Evolutionary conservation across 2,329 filamentous ascomycete species (phyloP).

Genomic region (Metarhizium anisopliae): DNA sequence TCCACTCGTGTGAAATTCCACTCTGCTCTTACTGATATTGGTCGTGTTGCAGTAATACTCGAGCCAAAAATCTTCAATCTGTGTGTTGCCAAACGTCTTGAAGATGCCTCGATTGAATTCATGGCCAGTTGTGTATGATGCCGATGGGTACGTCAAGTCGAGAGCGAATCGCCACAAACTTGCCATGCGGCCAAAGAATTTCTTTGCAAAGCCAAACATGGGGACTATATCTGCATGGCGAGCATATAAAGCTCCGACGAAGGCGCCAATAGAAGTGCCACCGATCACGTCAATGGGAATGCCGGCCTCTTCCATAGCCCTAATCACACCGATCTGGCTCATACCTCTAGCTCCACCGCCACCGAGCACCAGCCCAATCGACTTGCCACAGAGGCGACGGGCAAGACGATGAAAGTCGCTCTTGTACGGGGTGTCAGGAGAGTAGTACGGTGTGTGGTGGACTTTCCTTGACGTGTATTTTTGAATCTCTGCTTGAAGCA

Average conservation of each 20-base stretch:
- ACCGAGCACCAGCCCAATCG: slow-evolving; percentile 86
- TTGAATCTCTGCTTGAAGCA: slow-evolving; percentile 91
- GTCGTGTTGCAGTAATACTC: slow-evolving; percentile 99
- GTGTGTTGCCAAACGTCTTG: slow-evolving; percentile 93
- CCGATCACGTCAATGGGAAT: slow-evolving; percentile 94
- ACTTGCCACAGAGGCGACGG: slow-evolving; percentile 83
- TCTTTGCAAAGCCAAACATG: slow-evolving; percentile 94
- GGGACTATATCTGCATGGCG: slow-evolving; percentile 94
- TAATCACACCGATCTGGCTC: slow-evolving; percentile 86
- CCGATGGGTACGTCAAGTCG: slow-evolving; percentile 91
- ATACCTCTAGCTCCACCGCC: slow-evolving; percentile 90
- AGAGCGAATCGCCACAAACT: slow-evolving; percentile 98
- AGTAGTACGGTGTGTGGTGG: slow-evolving; percentile 82
- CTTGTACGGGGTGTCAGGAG: slow-evolving; percentile 86
- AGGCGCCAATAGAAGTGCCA: slow-evolving; percentile 91
- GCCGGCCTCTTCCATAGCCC: slow-evolving; percentile 89
- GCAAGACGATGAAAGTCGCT: slow-evolving; percentile 94
- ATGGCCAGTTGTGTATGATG: slow-evolving; percentile 94
- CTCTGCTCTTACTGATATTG: slow-evolving; percentile 89
- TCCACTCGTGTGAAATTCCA: slow-evolving; percentile 88
- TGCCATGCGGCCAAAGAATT: slow-evolving; percentile 96
- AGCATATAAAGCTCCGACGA: slow-evolving; percentile 91
- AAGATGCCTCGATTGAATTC: slow-evolving; percentile 99
- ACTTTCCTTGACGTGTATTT: slow-evolving; percentile 94
- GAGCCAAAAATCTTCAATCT: slow-evolving; percentile 98